These are phyloP conservation scores for Globisporangium uncinulatum DNA, from an alignment of 352 stramenopile genomes.

Conservation along the genomic window DNA sequence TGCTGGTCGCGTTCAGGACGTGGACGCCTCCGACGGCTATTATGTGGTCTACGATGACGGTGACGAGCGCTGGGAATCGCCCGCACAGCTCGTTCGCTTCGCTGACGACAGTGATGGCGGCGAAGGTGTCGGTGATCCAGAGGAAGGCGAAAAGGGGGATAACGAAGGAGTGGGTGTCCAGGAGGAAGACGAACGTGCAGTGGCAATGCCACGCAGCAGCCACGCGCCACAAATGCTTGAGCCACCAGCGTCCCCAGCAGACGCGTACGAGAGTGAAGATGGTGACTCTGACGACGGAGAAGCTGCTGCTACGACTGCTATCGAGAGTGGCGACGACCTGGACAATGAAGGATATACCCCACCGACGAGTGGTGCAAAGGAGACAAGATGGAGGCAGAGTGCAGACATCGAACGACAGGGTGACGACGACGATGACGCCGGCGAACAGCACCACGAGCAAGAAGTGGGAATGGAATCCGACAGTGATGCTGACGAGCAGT, in stretches of 20 bases:
- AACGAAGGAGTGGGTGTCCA: background rate
- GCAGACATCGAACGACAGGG: background rate
- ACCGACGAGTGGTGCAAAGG: background rate
- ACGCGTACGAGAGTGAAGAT: slow-evolving; percentile 19
- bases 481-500: slow-evolving; percentile 30
- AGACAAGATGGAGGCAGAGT: background rate
- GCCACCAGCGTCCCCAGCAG: slow-evolving; percentile 33
- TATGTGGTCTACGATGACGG: slow-evolving; percentile 80
- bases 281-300: background rate
- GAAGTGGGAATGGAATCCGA: slow-evolving; percentile 2
- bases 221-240: slow-evolving; percentile 28
- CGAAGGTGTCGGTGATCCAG: background rate
- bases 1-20: slow-evolving; percentile 36
- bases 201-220: background rate
- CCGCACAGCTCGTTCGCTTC: slow-evolving; percentile 30
- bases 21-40: slow-evolving; percentile 33
- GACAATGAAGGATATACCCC: background rate
- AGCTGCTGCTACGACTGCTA: background rate
- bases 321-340: background rate
- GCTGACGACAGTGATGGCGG: slow-evolving; percentile 8
- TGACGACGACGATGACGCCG: background rate
- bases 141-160: slow-evolving; percentile 3
- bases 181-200: background rate
- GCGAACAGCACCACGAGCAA: background rate
- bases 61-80: slow-evolving; percentile 68